Conservation (phyloP, 106 monocot genomes). For the Apostasia ramifera region DNA sequence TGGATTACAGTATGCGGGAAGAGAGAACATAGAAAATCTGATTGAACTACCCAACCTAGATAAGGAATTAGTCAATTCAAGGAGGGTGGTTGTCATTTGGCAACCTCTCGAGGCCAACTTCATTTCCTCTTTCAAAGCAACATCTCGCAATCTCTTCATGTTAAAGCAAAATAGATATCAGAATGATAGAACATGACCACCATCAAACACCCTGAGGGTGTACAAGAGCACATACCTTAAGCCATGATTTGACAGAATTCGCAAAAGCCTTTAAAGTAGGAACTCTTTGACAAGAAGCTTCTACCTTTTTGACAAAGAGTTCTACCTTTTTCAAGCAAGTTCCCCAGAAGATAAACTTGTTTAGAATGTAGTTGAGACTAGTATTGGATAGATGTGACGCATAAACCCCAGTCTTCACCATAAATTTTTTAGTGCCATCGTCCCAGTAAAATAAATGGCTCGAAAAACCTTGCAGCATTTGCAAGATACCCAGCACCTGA, state of each 20-base stretch:
- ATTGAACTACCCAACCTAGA: constrained; percentile 49
- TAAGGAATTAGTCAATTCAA: constrained; percentile 53
- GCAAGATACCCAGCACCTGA: constrained; percentile 58
- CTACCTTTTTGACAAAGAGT: constrained; percentile 55
- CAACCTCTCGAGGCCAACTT: constrained; percentile 15
- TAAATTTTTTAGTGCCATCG: constrained; percentile 18
- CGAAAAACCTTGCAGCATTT: constrained; percentile 85
- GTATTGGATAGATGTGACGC: constrained; percentile 57
- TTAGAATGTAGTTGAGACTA: constrained; percentile 40
- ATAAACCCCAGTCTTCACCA: constrained; percentile 49
- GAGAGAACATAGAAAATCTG: neutral
- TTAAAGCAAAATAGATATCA: constrained; percentile 14
- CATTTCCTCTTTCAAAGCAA: constrained; percentile 65
- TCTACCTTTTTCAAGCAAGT: constrained; percentile 82
- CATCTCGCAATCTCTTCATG: constrained; percentile 51
- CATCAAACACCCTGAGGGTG: too few species aligned
- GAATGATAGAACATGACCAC: neutral
- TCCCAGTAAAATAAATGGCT: constrained; percentile 71
- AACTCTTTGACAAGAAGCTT: constrained; percentile 23
- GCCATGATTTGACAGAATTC: constrained; percentile 66
- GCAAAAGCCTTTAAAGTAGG: constrained; percentile 79
- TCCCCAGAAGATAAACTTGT: constrained; percentile 54
- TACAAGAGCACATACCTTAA: constrained; percentile 45
- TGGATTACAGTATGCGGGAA: neutral
- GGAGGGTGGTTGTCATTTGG: constrained; percentile 45